Percentiles rank a stretch among this genome's conserved stretches.
Evolutionary conservation across 116 monocot species (phyloP).

Genomic region (Phalaenopsis hybrid): DNA sequence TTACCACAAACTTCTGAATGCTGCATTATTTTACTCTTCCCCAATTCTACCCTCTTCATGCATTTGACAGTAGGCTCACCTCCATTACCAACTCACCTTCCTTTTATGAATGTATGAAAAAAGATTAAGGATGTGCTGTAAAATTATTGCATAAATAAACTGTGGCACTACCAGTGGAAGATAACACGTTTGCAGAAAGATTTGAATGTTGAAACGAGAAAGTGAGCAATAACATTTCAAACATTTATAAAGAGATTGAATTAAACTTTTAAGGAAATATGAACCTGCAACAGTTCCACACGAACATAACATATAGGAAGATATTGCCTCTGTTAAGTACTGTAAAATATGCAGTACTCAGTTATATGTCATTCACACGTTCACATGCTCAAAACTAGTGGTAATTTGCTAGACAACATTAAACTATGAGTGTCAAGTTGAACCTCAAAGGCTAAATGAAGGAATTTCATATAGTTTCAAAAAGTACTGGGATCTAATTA

Average conservation of each 20-base stretch:
- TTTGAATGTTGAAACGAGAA: not conserved
- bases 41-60: not conserved
- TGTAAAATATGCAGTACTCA: not conserved
- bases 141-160: not conserved
- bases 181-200: not conserved
- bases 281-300: constrained; percentile 84
- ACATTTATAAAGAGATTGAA: not conserved
- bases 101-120: not conserved
- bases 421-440: not conserved
- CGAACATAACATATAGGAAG: constrained; percentile 92
- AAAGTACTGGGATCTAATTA: not conserved
- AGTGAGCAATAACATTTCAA: not conserved
- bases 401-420: not conserved
- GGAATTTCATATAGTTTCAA: not conserved
- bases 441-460: not conserved
- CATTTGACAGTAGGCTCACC: not conserved
- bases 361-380: not conserved
- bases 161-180: not conserved
- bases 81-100: not conserved
- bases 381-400: not conserved
- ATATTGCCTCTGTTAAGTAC: constrained; percentile 86
- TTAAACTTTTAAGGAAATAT: not conserved
- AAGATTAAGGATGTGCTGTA: not conserved
- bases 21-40: too few species aligned
- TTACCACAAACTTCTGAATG: too few species aligned